Base-by-base conservation (phyloP, 2,329 filamentous ascomycete genomes). In the Fusarium tricinctum region DNA sequence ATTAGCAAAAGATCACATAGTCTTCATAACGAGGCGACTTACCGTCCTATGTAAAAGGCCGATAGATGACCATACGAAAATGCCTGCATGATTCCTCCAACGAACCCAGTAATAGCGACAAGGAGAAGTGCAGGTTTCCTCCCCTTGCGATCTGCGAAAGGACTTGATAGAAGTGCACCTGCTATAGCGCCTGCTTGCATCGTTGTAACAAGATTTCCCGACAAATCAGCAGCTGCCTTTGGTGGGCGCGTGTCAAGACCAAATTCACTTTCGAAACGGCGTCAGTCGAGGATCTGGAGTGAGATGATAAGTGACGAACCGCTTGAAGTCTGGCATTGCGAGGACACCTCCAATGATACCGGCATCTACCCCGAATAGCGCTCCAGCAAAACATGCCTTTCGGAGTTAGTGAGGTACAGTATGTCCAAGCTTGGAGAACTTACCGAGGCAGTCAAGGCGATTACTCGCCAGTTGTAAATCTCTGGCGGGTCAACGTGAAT, bases 401-500 rank as follows among this genome's bases (percentile, higher is more conserved):
- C 0, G 15, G 20, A 38, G 13, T 39, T 19, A 65, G 60, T 35
- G 28, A 40, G 45, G 6, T 14, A 13, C 5, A 17, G 3, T 3
- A 22, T 1, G 1, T 6, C 3, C 13, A n/a, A 17, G 5, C 3
- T 5, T n/a, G 5, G 2, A 4, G 1, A 5, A 26, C 22, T 26
- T 57, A 70, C 68, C 8, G 88, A 90, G 65, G 84, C 87, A 22
- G 89, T 88, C 58, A 91, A 79, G 50, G 86, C 80, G 64, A 89
- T 90, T 6, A 91, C 88, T 52, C 89, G 85, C 89, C 89, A 92
- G 72, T 88, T 88, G 76, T 92, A 92, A 61, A 92, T 88, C 76
- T 91, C 87, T 17, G 84, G 83, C 15, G 90, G 90, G 74, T 92
- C 90, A 52, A 81, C 79, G 75, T 83, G 87, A 82, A 91, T 91